A percentile compares a stretch with the other conserved stretches of the same genome.
Evolutionary conservation across 441 rosid genomes (phyloP).

Genomic region (Populus tomentosa): DNA sequence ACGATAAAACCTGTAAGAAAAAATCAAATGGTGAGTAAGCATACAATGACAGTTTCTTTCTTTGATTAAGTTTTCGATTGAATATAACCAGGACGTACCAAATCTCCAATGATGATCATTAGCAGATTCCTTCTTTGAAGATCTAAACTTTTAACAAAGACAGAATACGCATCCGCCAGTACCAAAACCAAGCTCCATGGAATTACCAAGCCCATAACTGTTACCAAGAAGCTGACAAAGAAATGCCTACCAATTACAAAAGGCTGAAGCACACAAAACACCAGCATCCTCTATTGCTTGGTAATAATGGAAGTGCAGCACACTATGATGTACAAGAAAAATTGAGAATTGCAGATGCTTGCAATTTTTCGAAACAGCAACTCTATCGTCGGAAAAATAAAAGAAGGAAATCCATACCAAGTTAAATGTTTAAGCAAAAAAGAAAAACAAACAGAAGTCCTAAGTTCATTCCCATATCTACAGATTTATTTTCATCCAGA

Average conservation of each 20-base stretch:
- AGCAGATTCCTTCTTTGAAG: constrained; percentile 46
- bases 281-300: background rate
- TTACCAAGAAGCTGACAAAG: constrained; percentile 62
- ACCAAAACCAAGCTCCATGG: constrained; percentile 75
- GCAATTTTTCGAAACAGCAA: background rate
- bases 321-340: background rate
- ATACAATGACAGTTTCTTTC: background rate
- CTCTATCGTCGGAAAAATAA: no score
- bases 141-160: constrained; percentile 40
- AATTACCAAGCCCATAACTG: constrained; percentile 70
- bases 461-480: background rate
- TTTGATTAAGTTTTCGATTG: background rate
- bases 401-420: no score
- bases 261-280: background rate
- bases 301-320: background rate
- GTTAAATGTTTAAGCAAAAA: no score
- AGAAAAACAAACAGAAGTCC: background rate
- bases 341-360: background rate
- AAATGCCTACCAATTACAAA: background rate
- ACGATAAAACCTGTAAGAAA: constrained; percentile 46
- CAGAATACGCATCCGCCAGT: constrained; percentile 63
- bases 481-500: background rate
- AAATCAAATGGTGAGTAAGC: background rate
- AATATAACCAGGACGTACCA: constrained; percentile 36
- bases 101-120: constrained; percentile 57